Evolutionary conservation across 352 stramenopile genomes (phyloP).

Genomic region (Globisporangium emineosum): DNA sequence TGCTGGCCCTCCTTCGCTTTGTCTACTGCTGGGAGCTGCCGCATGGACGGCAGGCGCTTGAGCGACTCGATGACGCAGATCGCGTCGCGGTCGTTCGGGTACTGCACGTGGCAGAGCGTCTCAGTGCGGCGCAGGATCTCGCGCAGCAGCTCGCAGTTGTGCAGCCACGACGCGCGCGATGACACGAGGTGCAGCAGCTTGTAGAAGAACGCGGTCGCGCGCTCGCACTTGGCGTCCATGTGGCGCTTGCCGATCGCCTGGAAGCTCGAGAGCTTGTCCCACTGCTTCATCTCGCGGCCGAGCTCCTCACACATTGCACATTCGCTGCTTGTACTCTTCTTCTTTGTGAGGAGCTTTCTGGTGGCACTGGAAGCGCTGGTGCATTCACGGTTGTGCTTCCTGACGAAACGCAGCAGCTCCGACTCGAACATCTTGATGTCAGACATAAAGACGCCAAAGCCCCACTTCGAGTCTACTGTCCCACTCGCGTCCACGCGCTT

Average conservation of each 20-base stretch:
- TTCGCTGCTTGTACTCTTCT: slow-evolving; percentile 18
- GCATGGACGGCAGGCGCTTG: slow-evolving; percentile 22
- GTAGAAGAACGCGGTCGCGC: slow-evolving; percentile 43
- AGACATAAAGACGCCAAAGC: slow-evolving; percentile 24
- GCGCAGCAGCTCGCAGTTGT: slow-evolving; percentile 43
- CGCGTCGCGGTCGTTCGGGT: slow-evolving; percentile 40
- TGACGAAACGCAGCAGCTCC: slow-evolving; percentile 33
- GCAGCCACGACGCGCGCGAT: slow-evolving; percentile 36
- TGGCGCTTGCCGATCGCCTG: slow-evolving; percentile 42
- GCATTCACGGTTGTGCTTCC: slow-evolving; percentile 23
- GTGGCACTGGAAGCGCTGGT: not conserved
- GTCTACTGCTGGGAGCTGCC: not conserved
- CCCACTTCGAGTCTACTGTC: slow-evolving; percentile 17
- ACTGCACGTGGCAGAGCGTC: slow-evolving; percentile 45
- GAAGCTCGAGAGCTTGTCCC: slow-evolving; percentile 36
- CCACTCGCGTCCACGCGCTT: slow-evolving; percentile 14
- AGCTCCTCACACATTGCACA: slow-evolving; percentile 49
- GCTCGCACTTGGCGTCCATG: slow-evolving; percentile 46
- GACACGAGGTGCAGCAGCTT: slow-evolving; percentile 42
- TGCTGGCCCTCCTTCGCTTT: not conserved
- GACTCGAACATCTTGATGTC: slow-evolving; percentile 41
- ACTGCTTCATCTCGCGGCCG: slow-evolving; percentile 32
- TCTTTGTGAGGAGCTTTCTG: not conserved
- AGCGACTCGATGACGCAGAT: slow-evolving; percentile 44
- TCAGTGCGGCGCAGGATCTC: slow-evolving; percentile 49